Conservation (phyloP, 2,329 filamentous ascomycete genomes). For the Stenocarpella maydis region DNA sequence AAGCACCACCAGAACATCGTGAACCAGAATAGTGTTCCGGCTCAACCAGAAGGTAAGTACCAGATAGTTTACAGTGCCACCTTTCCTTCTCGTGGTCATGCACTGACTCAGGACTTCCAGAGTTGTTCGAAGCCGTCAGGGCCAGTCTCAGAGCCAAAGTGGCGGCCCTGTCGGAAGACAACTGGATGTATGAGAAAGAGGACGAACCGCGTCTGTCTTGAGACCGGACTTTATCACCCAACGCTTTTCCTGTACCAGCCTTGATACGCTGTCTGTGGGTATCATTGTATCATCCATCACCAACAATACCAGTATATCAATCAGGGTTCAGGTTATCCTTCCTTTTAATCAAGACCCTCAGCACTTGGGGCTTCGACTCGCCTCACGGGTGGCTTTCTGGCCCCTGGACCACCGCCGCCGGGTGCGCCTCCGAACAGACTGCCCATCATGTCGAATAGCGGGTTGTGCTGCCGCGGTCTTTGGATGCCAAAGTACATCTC, state of each 20-base stretch:
- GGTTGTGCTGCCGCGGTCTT: constrained; percentile 88
- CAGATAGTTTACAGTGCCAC: not conserved
- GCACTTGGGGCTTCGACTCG: constrained; percentile 59
- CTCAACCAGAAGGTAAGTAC: constrained; percentile 70
- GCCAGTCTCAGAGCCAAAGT: constrained; percentile 78
- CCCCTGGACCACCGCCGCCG: constrained; percentile 58
- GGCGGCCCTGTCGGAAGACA: constrained; percentile 78
- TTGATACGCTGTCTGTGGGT: constrained; percentile 19
- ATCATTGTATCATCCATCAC: constrained; percentile 20
- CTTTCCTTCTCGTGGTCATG: not conserved
- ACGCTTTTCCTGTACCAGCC: constrained; percentile 17
- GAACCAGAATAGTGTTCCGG: constrained; percentile 61
- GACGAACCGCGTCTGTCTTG: constrained; percentile 52
- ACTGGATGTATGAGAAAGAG: constrained; percentile 89
- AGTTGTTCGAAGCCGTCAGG: constrained; percentile 74
- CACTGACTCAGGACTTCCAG: constrained; percentile 48
- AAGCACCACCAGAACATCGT: constrained; percentile 62
- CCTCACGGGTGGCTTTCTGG: constrained; percentile 53
- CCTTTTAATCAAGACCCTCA: constrained; percentile 65
- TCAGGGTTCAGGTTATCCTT: not conserved
- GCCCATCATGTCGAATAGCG: constrained; percentile 97
- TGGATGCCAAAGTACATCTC: constrained; percentile 97
- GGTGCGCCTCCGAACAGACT: constrained; percentile 84
- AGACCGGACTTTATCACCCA: not conserved
- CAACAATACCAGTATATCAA: constrained; percentile 23